Evolutionary conservation across 192 early-diverging fungal genomes (phyloP), one percentile per base, ranked within the genome.

Genomic region (Umbelopsis ramanniana): DNA sequence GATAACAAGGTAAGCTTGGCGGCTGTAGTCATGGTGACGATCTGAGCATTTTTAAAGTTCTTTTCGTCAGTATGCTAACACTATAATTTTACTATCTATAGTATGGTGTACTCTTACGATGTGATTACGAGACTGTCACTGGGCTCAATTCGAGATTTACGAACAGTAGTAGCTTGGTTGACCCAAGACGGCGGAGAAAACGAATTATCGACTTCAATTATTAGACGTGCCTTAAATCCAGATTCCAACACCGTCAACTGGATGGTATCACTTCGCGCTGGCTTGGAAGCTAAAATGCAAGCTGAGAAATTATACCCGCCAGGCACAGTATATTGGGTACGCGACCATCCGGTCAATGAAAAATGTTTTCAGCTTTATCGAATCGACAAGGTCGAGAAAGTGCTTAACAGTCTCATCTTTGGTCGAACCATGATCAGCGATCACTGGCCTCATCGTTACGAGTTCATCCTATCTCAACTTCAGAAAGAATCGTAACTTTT

Each of bases 281-380:
- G 23, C 9, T 43, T 72, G 21, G 53, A 72, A 40, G 71, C 55
- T 7, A 38, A 60, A 8, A 57, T 72, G 71, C 29, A 38, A 24
- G 55, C 40, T 22, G 71, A 72, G 15, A 79, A 81, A 29, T 52
- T 86, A 48, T 76, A 81, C 22, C 84, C 84, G 0, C 72, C 79
- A 0, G 84, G 84, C 6, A 81, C 70, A 54, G 74, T 86, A 17
- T 81, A 82, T 40, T 86, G 84, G 84, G 73, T 86, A 19, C 75
- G 77, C 6, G 69, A 70, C 46, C 50, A 70, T 52, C 69, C 69
- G 15, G 24, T 52, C 26, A 38, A 50, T 14, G 21, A 37, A 15
- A 57, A 46, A 1, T 29, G 15, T 0, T 72, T 52, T 24, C 35
- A 45, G 7, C 43, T 72, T 1, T 72, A 72, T 55, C 52, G 45